Evolutionary conservation across 2,329 filamentous ascomycete species (phyloP).

Genomic region (Coniella lustricola): DNA sequence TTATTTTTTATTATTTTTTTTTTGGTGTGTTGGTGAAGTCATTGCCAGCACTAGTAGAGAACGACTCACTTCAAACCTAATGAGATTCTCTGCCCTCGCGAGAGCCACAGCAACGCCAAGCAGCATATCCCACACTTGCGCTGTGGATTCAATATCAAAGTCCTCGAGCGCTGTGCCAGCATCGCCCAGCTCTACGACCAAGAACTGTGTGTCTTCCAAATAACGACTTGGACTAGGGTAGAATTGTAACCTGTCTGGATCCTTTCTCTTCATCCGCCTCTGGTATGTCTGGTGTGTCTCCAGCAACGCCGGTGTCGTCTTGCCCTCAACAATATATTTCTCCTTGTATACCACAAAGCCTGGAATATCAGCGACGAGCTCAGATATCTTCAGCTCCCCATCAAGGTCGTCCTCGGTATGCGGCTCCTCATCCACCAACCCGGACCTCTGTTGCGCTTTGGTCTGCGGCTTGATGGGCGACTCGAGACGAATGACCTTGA

Average conservation of each 20-base stretch:
- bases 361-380: conserved; percentile 56
- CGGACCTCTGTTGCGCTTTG: conserved; percentile 45
- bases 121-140: conserved; percentile 58
- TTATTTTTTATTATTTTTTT: not conserved
- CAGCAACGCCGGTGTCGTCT: conserved; percentile 44
- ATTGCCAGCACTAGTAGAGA: too few species aligned
- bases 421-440: conserved; percentile 52
- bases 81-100: conserved; percentile 49
- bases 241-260: conserved; percentile 50
- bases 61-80: conserved; percentile 49
- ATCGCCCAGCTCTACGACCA: conserved; percentile 58
- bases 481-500: conserved; percentile 55
- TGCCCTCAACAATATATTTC: conserved; percentile 52
- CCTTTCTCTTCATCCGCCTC: conserved; percentile 44
- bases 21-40: too few species aligned
- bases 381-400: conserved; percentile 56
- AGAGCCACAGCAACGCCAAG: conserved; percentile 53
- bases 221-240: conserved; percentile 57
- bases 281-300: conserved; percentile 56
- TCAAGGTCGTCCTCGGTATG: conserved; percentile 47
- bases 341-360: conserved; percentile 62
- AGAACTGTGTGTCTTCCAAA: conserved; percentile 48
- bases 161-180: conserved; percentile 55
- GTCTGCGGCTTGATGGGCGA: conserved; percentile 53
- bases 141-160: conserved; percentile 39